Conservation (phyloP, 768 basidiomycete species). For the Mycena epipterygia region DNA sequence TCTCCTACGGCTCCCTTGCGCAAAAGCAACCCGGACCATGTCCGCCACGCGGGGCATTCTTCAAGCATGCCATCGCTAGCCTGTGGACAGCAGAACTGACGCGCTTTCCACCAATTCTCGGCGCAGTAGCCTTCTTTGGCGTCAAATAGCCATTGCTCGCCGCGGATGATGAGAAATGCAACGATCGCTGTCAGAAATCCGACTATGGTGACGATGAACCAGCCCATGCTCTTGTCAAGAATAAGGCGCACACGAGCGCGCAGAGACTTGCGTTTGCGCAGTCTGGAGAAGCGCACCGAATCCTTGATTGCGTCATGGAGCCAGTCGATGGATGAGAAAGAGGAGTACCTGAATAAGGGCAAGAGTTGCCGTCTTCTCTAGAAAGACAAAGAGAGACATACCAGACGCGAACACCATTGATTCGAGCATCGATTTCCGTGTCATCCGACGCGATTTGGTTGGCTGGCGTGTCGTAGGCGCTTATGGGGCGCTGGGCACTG, state of each 20-base stretch:
- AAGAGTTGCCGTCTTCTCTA: neutral
- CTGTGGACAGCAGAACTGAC: conserved; percentile 84
- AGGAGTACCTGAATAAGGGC: conserved; percentile 67
- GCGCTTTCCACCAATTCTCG: conserved; percentile 77
- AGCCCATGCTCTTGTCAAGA: conserved; percentile 86
- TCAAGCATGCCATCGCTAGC: conserved; percentile 48
- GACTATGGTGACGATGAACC: conserved; percentile 91
- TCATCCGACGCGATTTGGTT: conserved; percentile 51
- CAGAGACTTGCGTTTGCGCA: conserved; percentile 78
- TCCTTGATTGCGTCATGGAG: conserved; percentile 97
- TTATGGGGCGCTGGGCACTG: conserved; percentile 72
- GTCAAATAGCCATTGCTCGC: conserved; percentile 93
- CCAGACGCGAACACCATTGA: conserved; percentile 93
- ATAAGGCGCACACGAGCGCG: conserved; percentile 74
- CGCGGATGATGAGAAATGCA: conserved; percentile 88
- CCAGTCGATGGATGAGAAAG: conserved; percentile 95
- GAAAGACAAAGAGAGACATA: conserved; percentile 5
- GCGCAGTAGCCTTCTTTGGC: conserved; percentile 92
- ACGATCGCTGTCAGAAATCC: conserved; percentile 88
- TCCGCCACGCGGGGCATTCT: conserved; percentile 76
- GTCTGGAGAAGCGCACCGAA: conserved; percentile 81
- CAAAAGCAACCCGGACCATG: conserved; percentile 77
- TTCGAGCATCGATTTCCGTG: conserved; percentile 69
- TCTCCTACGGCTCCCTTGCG: conserved; percentile 51
- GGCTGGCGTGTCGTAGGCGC: conserved; percentile 77